Base-by-base conservation (phyloP, 306 rosid genomes). In the Fragaria vesca region DNA sequence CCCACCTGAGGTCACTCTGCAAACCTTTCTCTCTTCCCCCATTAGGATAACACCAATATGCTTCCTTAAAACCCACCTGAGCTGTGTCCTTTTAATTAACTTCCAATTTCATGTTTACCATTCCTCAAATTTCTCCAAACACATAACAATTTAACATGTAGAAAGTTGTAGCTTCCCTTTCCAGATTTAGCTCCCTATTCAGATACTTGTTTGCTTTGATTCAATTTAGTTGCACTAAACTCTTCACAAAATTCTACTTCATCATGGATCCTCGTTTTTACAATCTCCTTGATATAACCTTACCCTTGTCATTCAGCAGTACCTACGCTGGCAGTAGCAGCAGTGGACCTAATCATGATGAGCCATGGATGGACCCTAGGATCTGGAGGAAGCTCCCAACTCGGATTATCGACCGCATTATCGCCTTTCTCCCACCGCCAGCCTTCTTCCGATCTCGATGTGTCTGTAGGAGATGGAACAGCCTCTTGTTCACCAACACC, bases 321-420 rank as follows among this genome's bases (percentile, higher is more conserved):
- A 82, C 88, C 40, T 87, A 87, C 73, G 80, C 88, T 12, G 77
- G 57, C 2, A n/a, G 76, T 36, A 74, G 66, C 51, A 80, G 51
- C 57, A 66, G 30, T 28, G 70, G 55, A 60, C 73, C 38, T 50
- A 66, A 40, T 60, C 17, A 11, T 10, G 32, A 26, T 73, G 76
- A 42, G 76, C 77, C 76, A 7, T 85, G 85, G 86, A 95, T 95
- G 99, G 92, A 95, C 72, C 65, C 81, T 71, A 88, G 91, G 73
- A 91, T 95, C 62, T 95, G 99, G 99, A 86, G 93, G 30, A 89
- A 88, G 60, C 94, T 95, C 66, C 99, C 99, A 4, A 89, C 82
- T 62, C 84, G 81, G 65, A 80, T 95, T 13, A 83, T 93, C 5
- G 97, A 95, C 73, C 91, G 94, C 1, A 85, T 95, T 40, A 61